Conservation (phyloP, 75 land plant genomes). For the Cupressus sempervirens region DNA sequence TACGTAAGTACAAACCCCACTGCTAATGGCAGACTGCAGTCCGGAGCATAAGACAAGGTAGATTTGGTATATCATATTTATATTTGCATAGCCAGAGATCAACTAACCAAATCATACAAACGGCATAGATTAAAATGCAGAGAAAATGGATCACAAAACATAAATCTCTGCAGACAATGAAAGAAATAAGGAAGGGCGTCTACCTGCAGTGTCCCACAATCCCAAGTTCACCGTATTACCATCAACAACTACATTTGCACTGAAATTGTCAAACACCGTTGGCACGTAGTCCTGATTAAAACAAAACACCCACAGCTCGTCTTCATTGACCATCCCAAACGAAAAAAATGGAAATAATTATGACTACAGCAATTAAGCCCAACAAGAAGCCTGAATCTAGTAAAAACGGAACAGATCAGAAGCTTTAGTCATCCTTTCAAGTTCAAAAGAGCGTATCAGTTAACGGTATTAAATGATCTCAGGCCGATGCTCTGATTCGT, state of each 20-base stretch:
- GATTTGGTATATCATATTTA: neutral
- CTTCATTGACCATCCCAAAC: neutral
- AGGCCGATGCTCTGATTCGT: no score
- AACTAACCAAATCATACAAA: neutral
- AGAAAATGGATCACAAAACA: neutral
- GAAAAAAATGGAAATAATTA: neutral
- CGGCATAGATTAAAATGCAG: neutral
- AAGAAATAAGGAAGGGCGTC: neutral
- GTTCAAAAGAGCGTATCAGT: neutral
- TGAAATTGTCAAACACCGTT: constrained; percentile 34
- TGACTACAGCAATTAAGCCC: no score
- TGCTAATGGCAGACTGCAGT: neutral
- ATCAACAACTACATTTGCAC: constrained; percentile 38
- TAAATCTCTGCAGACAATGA: neutral
- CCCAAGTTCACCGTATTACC: constrained; percentile 37
- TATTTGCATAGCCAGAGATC: neutral
- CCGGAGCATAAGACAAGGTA: neutral
- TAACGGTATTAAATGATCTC: neutral
- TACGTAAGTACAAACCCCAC: no score
- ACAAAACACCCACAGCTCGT: neutral
- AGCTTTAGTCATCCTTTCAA: neutral
- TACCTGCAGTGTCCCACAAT: constrained; percentile 38
- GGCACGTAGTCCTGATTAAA: constrained; percentile 29
- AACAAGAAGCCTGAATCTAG: neutral
- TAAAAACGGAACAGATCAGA: neutral